Base-by-base conservation (phyloP, 208 protist genomes). In the Crithidia acanthocephali region DNA sequence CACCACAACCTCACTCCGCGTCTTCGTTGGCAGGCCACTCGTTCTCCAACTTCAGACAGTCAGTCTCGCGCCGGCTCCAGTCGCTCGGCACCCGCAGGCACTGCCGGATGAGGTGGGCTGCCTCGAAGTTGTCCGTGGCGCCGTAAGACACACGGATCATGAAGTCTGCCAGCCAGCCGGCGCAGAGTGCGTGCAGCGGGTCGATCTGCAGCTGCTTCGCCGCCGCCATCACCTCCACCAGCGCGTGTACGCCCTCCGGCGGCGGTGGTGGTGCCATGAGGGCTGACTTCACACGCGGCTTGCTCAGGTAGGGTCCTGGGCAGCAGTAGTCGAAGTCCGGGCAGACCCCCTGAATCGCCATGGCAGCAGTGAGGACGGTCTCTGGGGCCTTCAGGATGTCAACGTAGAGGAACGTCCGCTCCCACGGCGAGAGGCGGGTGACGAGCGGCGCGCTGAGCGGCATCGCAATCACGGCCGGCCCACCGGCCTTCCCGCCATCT, bases 11-110 rank as follows among this genome's bases (percentile, higher is more conserved):
- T 27, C 60, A 74, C 32, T 60, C 70, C 20, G 80, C 81, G 16
- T 92, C 86, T 65, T 95, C 90, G 50, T 92, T 86, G 4, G 76
- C 80, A 0, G 90, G 90, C 90, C 90, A 95, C 68, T 95, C 90
- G 66, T 95, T 95, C 52, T 95, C 90, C 40, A 95, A 64, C 64
- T 86, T 88, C 22, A 95, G 71, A 42, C 81, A 91, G 60, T 92
- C 87, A 64, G 81, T 82, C 47, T 95, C 90, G 3, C 79, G 68
- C 25, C 76, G 58, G 25, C 35, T 90, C 83, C 87, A 95, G 65
- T 93, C 84, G 55, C 79, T 87, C 28, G 83, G 52, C 47, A 91
- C 74, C 15, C 78, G 42, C 51, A 95, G 92, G 53, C 79, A 87
- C 58, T 86, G 59, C 15, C 85, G 87, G n/a, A 95, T 86, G 1